Evolutionary conservation across 2,329 filamentous ascomycete species (phyloP), one percentile per base, ranked within the genome.

Genomic region (Lasiodiplodia hormozganensis): DNA sequence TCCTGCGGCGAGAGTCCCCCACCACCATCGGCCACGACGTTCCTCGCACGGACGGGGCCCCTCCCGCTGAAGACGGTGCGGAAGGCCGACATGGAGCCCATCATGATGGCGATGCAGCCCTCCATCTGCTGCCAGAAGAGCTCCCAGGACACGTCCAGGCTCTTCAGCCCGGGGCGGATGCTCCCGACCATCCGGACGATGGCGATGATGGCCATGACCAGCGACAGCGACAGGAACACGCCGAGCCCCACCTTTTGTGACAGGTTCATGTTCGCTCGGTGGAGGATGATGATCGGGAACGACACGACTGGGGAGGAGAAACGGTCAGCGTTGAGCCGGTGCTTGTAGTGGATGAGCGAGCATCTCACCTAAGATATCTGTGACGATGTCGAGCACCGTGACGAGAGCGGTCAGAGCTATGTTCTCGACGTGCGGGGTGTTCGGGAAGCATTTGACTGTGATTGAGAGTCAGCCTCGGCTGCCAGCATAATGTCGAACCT

Each of bases 41-140:
- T 31, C 31, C 31, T 4, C 6, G 31, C 31, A 31, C 7, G 7
- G 31, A 31, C 31, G 31, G 31, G 31, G 31, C 31, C 7, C 31
- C 31, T 31, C 31, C 31, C 31, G 51, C 28, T 56, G 14, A 56
- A 16, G 16, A 43, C 6, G 11, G 56, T 11, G 34, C 73, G 71
- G 36, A 74, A 71, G 6, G 70, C 73, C 6, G 72, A 73, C 16
- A 74, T 28, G 2, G 73, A 74, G 14, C 70, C 72, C 72, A 73
- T 72, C 5, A 71, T 67, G 12, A 74, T 67, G 2, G 71, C 73
- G 25, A 71, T 54, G 38, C 69, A 70, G 18, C 57, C 70, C 52
- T 74, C 73, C 21, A 68, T 53, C 10, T 72, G 70, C 40, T 69
- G 69, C 73, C 73, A 74, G 53, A 73, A 71, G 16, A 67, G 31